phyloP scores from a whole-genome alignment of 257 asterid species.

The Plectranthus barbatus region DNA sequence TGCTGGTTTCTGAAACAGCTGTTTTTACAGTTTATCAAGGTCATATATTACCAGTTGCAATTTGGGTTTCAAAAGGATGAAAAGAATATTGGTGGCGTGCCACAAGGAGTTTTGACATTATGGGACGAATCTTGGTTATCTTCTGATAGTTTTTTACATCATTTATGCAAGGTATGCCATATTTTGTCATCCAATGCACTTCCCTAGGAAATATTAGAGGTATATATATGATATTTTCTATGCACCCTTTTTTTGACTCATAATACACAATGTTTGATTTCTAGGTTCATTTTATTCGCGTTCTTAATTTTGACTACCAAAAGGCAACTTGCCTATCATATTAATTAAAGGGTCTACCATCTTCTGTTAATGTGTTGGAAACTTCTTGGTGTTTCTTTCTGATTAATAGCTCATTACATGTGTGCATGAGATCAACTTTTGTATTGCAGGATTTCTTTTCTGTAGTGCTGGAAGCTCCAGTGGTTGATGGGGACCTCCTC shows the following conservation, averaged over 20 bases:
- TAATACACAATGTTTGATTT: neutral
- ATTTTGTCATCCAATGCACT: neutral
- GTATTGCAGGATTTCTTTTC: constrained; percentile 79
- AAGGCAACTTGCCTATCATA: neutral
- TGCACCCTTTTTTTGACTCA: neutral
- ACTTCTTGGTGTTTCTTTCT: neutral
- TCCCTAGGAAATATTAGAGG: neutral
- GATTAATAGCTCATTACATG: neutral
- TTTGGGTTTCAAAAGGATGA: constrained; percentile 61
- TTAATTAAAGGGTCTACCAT: neutral
- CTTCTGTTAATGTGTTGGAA: neutral
- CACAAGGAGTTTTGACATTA: constrained; percentile 41
- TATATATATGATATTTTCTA: neutral
- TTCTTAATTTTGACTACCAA: neutral
- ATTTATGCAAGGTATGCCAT: constrained; percentile 68
- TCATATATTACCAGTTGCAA: constrained; percentile 64
- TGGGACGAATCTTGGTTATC: constrained; percentile 88
- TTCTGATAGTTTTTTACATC: constrained; percentile 78
- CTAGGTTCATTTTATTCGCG: neutral
- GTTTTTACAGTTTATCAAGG: constrained; percentile 61
- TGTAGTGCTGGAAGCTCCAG: constrained; percentile 71
- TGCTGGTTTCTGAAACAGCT: constrained; percentile 15
- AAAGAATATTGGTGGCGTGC: constrained; percentile 26
- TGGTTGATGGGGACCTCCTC: constrained; percentile 90
- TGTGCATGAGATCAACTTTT: constrained; percentile 1